Percentiles rank a stretch among this genome's conserved stretches.
These are phyloP conservation scores for Fistulinella prunicolor DNA, from an alignment of 768 basidiomycete genomes.

Conservation along the genomic window DNA sequence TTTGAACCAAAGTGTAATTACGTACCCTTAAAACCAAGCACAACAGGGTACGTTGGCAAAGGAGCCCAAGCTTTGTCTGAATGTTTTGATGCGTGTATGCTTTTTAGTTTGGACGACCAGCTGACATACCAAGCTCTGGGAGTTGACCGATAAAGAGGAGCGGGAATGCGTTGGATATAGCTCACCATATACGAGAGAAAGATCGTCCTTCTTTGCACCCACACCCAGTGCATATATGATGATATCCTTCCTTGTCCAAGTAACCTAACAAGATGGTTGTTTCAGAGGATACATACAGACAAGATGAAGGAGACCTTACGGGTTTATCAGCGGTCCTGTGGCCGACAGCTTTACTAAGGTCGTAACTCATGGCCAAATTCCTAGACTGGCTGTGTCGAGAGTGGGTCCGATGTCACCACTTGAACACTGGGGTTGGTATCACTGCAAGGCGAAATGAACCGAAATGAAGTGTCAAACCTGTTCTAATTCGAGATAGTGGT, in stretches of 20 bases:
- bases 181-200: constrained; percentile 68
- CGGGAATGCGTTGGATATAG: not conserved
- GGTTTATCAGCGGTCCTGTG: constrained; percentile 48
- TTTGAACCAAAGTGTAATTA: not conserved
- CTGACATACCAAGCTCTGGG: constrained; percentile 51
- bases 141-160: not conserved
- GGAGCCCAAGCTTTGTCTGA: constrained; percentile 68
- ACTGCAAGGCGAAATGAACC: too few relatives aligned
- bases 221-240: constrained; percentile 77
- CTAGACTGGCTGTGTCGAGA: too few relatives aligned
- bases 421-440: too few relatives aligned
- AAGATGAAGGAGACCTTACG: constrained; percentile 36
- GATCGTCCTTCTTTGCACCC: constrained; percentile 75
- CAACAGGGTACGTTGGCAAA: constrained; percentile 84
- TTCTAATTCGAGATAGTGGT: too few relatives aligned
- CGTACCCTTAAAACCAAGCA: constrained; percentile 66
- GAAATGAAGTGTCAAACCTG: too few relatives aligned
- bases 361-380: constrained; percentile 59
- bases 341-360: constrained; percentile 69
- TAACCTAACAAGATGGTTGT: constrained; percentile 45
- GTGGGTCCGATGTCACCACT: too few relatives aligned
- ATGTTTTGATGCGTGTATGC: not conserved
- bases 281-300: not conserved
- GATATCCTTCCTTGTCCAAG: constrained; percentile 84
- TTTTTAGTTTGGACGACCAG: not conserved